These are phyloP conservation scores for Sporothrix protearum DNA, from an alignment of 2,329 filamentous ascomycete genomes.

Conservation along the genomic window DNA sequence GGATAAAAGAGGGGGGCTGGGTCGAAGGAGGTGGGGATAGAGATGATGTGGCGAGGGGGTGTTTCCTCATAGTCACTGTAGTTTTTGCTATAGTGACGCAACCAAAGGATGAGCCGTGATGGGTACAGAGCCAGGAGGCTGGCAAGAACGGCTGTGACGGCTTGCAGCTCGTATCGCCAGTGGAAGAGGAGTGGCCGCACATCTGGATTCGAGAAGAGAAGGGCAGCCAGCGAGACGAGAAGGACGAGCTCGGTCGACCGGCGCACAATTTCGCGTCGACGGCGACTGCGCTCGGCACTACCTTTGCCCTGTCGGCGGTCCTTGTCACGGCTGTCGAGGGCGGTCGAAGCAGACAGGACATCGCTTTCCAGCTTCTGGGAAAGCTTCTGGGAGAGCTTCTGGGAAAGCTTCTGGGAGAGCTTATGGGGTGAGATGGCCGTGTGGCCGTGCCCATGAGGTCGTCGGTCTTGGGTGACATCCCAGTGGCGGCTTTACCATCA, in stretches of 20 bases:
- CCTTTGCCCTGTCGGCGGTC: constrained; percentile 32
- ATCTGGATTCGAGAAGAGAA: constrained; percentile 47
- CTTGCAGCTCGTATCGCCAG: constrained; percentile 48
- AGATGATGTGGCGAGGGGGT: constrained; percentile 42
- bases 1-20: constrained; percentile 90
- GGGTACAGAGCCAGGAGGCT: constrained; percentile 55
- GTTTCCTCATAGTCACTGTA: constrained; percentile 24
- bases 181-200: constrained; percentile 45
- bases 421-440: constrained; percentile 31
- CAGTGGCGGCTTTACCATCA: too few species aligned
- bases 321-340: constrained; percentile 21
- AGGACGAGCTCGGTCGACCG: constrained; percentile 53
- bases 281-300: constrained; percentile 39
- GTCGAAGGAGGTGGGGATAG: constrained; percentile 75
- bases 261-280: constrained; percentile 51
- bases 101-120: constrained; percentile 46
- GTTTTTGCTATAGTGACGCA: background rate
- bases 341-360: background rate
- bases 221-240: constrained; percentile 46
- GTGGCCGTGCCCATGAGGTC: background rate
- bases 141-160: constrained; percentile 38
- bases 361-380: constrained; percentile 29
- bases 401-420: constrained; percentile 23
- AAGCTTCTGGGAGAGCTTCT: constrained; percentile 28
- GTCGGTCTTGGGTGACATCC: background rate